phyloP scores from a whole-genome alignment of 2,329 filamentous ascomycete genomes.

The Diaporthe citrichinensis region DNA sequence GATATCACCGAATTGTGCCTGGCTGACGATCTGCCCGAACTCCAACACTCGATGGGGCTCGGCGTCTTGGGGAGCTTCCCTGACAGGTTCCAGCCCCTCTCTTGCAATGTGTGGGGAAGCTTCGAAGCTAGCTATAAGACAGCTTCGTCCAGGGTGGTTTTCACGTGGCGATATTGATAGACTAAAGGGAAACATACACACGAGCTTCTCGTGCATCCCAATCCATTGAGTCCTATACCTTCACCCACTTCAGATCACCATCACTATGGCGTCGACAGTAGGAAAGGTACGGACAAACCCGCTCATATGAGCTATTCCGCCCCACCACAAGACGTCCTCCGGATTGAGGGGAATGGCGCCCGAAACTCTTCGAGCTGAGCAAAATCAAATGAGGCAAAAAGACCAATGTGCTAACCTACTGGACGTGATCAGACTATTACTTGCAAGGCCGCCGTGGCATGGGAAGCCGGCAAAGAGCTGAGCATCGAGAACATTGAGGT shows the following conservation, averaged over 20 bases:
- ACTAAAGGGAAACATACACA: not conserved
- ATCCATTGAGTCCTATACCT: not conserved
- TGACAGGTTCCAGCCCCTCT: constrained; percentile 24
- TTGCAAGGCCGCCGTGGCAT: constrained; percentile 89
- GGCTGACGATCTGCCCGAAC: constrained; percentile 3
- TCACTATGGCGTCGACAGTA: constrained; percentile 39
- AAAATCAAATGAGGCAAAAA: not conserved
- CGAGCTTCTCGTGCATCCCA: not conserved
- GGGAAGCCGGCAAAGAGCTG: constrained; percentile 94
- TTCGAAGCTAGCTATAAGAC: constrained; percentile 17
- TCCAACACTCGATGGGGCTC: constrained; percentile 18
- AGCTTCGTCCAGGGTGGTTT: not conserved
- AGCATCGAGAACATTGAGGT: constrained; percentile 95
- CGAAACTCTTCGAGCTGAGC: not conserved
- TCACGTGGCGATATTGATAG: not conserved
- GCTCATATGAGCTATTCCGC: not conserved
- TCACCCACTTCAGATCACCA: not conserved
- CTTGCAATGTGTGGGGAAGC: constrained; percentile 11
- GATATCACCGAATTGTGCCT: constrained; percentile 33
- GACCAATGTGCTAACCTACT: not conserved
- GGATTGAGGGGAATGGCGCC: not conserved
- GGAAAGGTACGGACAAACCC: constrained; percentile 35
- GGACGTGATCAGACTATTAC: constrained; percentile 36
- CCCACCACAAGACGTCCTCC: not conserved
- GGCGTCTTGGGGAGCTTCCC: constrained; percentile 6